Evolutionary conservation across 768 basidiomycete genomes (phyloP), one percentile per base, ranked within the genome.

Genomic region (Pisolithus orientalis): DNA sequence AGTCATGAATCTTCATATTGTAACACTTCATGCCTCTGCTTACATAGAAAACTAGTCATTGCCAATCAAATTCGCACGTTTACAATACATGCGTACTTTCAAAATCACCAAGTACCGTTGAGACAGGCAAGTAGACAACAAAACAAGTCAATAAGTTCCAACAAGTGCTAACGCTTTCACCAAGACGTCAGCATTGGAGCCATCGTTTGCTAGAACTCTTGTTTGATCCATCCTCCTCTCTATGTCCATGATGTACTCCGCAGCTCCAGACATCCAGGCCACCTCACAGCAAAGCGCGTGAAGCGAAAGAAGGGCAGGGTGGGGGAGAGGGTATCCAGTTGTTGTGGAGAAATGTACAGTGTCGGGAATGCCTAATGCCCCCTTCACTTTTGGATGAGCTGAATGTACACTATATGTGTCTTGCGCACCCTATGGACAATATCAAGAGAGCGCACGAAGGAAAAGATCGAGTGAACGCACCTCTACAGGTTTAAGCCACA

Each of bases 241-340:
- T 16, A 48, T 17, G 29, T 29, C 42, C n/a, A 54, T 51, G 13
- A 53, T 53, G 31, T 52, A 40, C 32, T 55, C 48, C 21, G 43
- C 57, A 6, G 57, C 57, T 21, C 55, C 57, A 8, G 57, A 59
- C 28, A 59, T 43, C 44, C 53, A 52, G 27, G 55, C 55, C 32
- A 59, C 57, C 17, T 55, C 45, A 14, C 38, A 48, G 45, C 52
- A 59, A 34, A 51, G 42, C 4, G 57, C 57, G 44, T 59, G 57
- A 14, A 56, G 49, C n/a, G 47, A 47, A 11, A 59, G 46, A 24
- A 8, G 27, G 44, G 25, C 44, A 27, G 21, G 21, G 25, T 31
- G 16, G 25, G 44, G 44, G n/a, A 45, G 44, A n/a, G 44, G 24
- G 17, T 24, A 29, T 8, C 27, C 44, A 45, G 44, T 45, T 27